Evolutionary conservation across 192 early-diverging fungal genomes (phyloP), one percentile per base, ranked within the genome.

Genomic region (Rhizoclosmatium globosum): DNA sequence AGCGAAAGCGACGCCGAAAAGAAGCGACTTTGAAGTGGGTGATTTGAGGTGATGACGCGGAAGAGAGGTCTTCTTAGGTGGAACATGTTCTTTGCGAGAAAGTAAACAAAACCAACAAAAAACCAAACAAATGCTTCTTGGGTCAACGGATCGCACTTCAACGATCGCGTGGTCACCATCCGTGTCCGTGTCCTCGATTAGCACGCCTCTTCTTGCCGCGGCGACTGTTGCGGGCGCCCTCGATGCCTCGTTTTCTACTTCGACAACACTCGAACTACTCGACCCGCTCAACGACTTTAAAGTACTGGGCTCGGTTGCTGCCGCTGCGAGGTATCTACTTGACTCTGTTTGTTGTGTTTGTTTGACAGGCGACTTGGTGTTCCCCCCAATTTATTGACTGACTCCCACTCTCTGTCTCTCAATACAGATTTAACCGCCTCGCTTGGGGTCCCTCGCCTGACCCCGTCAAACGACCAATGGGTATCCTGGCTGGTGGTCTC

Each of bases 171-270:
- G 98, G 98, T 87, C 92, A 43, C 92, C 91, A 19, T 93, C 93
- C 15, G 92, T 94, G 77, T 87, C 92, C 44, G 42, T 6, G 19
- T 62, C 77, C 7, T 76, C 89, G 44, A 84, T 93, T 41, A 23
- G 56, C 38, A 47, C 77, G 41, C 85, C 87, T 2, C 86, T 97
- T 47, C 87, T 99, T 66, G 98, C 96, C 2, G 86, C 91, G 3
- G 98, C 96, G 65, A 97, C 98, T 11, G 95, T 95, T 23, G 95
- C 98, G 2, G 98, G 98, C 3, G 98, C 98, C 31, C 89, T 99
- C 69, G 98, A 99, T 86, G 95, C 95, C 47, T 93, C 94, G 17
- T 99, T 99, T 82, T 95, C 92, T 66, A 96, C 94, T 77, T 89
- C 90, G 19, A 92, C 97, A 4, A 90, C 92, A 81, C 89, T 99